Evolutionary conservation across 139 green algal species (phyloP).

Genomic region (Coelastrella sp.): DNA sequence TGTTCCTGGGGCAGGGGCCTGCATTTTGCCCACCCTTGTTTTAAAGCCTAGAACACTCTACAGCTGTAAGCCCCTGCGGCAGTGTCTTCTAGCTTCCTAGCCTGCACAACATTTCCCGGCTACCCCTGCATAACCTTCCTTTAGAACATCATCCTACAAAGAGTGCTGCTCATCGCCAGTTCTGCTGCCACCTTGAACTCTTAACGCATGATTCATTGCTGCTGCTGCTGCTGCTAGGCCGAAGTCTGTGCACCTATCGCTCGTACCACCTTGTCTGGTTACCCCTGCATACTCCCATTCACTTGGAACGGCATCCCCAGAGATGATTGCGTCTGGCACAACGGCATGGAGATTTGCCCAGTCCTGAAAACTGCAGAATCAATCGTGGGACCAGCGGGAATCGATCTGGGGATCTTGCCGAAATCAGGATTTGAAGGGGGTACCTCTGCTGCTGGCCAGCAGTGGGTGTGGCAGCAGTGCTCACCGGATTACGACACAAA

Average conservation of each 20-base stretch:
- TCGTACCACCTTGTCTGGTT: neutral
- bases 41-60: too few relatives aligned
- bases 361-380: neutral
- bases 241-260: neutral
- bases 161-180: too few relatives aligned
- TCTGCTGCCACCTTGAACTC: too few relatives aligned
- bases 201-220: too few relatives aligned
- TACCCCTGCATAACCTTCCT: too few relatives aligned
- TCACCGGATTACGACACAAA: neutral
- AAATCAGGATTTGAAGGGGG: too few relatives aligned
- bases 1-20: too few relatives aligned
- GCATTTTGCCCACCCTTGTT: too few relatives aligned
- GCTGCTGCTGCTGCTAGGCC: neutral
- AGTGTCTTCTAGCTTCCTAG: too few relatives aligned
- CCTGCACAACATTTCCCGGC: too few relatives aligned
- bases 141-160: too few relatives aligned
- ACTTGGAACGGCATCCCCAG: neutral
- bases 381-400: neutral
- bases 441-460: neutral
- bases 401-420: neutral
- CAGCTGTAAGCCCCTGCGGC: too few relatives aligned
- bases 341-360: conserved; percentile 27
- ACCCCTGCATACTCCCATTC: conserved; percentile 17
- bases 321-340: conserved; percentile 25
- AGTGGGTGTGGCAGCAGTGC: conserved; percentile 34